Conservation (phyloP, 2,329 filamentous ascomycete species). For the Geosmithia putterillii region DNA sequence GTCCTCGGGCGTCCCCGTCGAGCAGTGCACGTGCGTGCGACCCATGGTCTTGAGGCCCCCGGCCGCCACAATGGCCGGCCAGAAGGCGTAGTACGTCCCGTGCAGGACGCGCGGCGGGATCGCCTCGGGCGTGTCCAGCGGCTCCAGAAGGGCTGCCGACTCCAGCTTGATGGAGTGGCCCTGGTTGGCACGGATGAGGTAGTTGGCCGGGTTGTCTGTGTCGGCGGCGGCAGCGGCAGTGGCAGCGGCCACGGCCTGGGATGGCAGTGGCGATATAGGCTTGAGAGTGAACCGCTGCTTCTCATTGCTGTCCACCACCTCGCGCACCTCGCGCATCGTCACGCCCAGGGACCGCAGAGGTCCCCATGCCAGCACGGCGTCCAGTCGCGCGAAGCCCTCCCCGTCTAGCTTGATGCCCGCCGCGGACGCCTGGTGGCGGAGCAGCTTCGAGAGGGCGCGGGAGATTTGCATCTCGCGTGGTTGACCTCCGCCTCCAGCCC, state of each 20-base stretch:
- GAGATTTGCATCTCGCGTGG: conserved; percentile 37
- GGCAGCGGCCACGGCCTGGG: conserved; percentile 7
- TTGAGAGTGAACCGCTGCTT: conserved; percentile 87
- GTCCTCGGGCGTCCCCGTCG: conserved; percentile 52
- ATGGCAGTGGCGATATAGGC: conserved; percentile 22
- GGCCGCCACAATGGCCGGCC: conserved; percentile 58
- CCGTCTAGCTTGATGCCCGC: conserved; percentile 44
- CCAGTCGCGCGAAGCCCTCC: conserved; percentile 46
- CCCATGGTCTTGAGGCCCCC: conserved; percentile 75
- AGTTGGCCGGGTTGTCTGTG: conserved; percentile 46
- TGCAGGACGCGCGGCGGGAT: conserved; percentile 64
- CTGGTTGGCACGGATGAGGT: conserved; percentile 89
- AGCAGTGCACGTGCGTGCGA: conserved; percentile 84
- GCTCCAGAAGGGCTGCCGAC: conserved; percentile 56
- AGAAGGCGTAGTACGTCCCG: conserved; percentile 77
- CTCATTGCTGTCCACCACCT: conserved; percentile 61
- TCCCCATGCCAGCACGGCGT: conserved; percentile 42
- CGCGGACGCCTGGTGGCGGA: conserved; percentile 43
- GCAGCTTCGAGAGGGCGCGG: conserved; percentile 38
- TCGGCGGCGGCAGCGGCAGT: conserved; percentile 11
- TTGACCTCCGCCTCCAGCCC: conserved; percentile 16
- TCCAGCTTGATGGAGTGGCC: conserved; percentile 76
- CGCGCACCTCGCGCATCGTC: conserved; percentile 62
- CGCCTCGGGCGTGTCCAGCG: conserved; percentile 47
- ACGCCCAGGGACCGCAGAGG: conserved; percentile 56